Base-by-base conservation (phyloP, 331 rosid genomes). In the Quercus tomentella region DNA sequence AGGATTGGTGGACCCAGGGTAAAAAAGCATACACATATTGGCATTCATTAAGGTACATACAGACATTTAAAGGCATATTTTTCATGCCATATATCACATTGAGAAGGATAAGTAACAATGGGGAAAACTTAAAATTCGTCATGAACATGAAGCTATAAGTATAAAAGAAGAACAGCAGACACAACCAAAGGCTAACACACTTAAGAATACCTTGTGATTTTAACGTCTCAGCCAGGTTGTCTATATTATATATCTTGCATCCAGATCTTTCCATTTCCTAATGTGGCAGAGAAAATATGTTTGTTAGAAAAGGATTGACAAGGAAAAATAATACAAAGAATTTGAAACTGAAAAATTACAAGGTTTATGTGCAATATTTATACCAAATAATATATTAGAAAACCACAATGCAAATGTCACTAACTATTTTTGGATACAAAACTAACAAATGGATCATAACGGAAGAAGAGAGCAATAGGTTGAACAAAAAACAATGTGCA, bases 191-290 rank as follows among this genome's bases (percentile, higher is more conserved):
- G 82, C 55, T 62, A 76, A 37, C 72, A 70, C 73, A 74, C 79
- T 71, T 28, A 54, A 67, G 84, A 80, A 56, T 91, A 94, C 98
- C 98, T 84, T 83, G 91, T 45, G 93, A 78, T 82, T 94, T 94
- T 43, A 94, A 88, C 6, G 89, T 87, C 83, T 92, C 98, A 16
- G 98, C 94, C 87, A 94, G 83, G 82, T 82, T 87, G 84, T 77
- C 86, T 71, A 85, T 45, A 86, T 74, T 83, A 75, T 87, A 84
- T 75, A 77, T 91, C 75, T 17, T 74, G 76, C 87, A 88, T 70
- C 93, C 92, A 22, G 97, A 89, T 88, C 74, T 86, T 84, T 89
- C 97, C 97, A 94, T 86, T 79, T 94, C 98, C 98, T 94, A 85
- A 73, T 71, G 84, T 21, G 74, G 62, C 80, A 91, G 74, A 81